These are phyloP conservation scores for Erysimum pusillum DNA, from an alignment of 441 rosid species.

Conservation along the genomic window DNA sequence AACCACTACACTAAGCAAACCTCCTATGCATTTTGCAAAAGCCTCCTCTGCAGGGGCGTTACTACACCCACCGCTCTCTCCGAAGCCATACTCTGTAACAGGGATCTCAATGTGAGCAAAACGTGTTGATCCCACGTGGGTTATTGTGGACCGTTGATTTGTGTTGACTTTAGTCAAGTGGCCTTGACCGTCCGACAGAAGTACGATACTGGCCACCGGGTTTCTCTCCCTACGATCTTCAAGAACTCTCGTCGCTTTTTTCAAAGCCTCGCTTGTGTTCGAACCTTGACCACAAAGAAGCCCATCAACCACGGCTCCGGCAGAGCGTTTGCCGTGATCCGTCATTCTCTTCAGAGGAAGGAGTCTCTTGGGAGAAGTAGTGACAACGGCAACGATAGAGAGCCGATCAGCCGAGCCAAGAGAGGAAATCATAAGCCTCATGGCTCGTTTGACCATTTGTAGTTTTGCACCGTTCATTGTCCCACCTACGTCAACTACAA, in stretches of 20 bases:
- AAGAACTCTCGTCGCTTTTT: constrained; percentile 66
- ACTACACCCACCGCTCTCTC: constrained; percentile 55
- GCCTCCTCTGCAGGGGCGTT: constrained; percentile 71
- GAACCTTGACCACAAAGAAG: constrained; percentile 60
- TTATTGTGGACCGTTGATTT: constrained; percentile 44
- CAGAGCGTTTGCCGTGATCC: constrained; percentile 62
- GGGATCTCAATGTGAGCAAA: constrained; percentile 79
- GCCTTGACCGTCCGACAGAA: constrained; percentile 64
- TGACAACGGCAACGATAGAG: constrained; percentile 57
- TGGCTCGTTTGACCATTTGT: constrained; percentile 74
- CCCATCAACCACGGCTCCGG: constrained; percentile 57
- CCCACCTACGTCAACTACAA: constrained; percentile 63
- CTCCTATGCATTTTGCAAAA: constrained; percentile 65
- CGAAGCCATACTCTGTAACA: constrained; percentile 57
- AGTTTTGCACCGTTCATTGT: constrained; percentile 61
- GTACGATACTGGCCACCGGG: constrained; percentile 65
- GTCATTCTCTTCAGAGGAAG: constrained; percentile 71
- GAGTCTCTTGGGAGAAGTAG: constrained; percentile 55
- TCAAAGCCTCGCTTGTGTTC: constrained; percentile 55
- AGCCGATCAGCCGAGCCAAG: constrained; percentile 71
- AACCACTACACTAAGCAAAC: constrained; percentile 65
- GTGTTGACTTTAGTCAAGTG: constrained; percentile 39
- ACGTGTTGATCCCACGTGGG: constrained; percentile 59
- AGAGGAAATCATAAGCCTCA: constrained; percentile 64
- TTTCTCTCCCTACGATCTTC: constrained; percentile 71